phyloP scores from a whole-genome alignment of 805 yeast species.

The Yueomyces sp. region DNA sequence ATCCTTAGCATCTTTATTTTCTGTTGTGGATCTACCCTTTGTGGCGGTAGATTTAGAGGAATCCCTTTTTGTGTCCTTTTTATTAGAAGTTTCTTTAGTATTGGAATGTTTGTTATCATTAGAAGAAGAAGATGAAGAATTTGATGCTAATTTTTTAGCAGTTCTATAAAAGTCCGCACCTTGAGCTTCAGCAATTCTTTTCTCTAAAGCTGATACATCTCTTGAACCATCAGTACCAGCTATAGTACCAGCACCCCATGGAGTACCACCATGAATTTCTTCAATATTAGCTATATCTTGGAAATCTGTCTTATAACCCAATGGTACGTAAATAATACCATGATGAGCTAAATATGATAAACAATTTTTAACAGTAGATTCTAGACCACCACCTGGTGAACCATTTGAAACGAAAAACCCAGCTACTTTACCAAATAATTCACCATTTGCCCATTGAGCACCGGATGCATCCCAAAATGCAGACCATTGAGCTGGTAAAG shows the following conservation, averaged over 20 bases:
- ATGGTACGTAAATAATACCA: conserved; percentile 64
- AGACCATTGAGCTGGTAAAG: conserved; percentile 62
- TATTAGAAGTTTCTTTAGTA: conserved; percentile 7
- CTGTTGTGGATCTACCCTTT: not conserved
- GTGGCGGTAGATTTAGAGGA: not conserved
- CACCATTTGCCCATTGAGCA: conserved; percentile 60
- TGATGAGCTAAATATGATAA: conserved; percentile 56
- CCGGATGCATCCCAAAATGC: conserved; percentile 72
- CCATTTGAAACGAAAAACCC: conserved; percentile 65
- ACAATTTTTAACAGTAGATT: conserved; percentile 47
- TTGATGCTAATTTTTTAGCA: conserved; percentile 8
- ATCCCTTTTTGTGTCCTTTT: not conserved
- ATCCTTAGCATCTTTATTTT: not conserved
- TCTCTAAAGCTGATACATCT: conserved; percentile 49
- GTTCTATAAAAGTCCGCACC: conserved; percentile 50
- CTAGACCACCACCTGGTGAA: conserved; percentile 70
- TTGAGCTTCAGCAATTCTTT: conserved; percentile 49
- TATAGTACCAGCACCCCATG: conserved; percentile 80
- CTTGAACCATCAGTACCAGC: conserved; percentile 72
- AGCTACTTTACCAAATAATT: conserved; percentile 57
- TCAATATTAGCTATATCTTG: conserved; percentile 40
- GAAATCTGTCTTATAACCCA: conserved; percentile 54
- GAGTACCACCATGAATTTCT: conserved; percentile 68
- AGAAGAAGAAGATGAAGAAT: not conserved
- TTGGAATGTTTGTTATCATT: not conserved